Base-by-base conservation (phyloP, 345 rosid species). In the Linum lewisii region DNA sequence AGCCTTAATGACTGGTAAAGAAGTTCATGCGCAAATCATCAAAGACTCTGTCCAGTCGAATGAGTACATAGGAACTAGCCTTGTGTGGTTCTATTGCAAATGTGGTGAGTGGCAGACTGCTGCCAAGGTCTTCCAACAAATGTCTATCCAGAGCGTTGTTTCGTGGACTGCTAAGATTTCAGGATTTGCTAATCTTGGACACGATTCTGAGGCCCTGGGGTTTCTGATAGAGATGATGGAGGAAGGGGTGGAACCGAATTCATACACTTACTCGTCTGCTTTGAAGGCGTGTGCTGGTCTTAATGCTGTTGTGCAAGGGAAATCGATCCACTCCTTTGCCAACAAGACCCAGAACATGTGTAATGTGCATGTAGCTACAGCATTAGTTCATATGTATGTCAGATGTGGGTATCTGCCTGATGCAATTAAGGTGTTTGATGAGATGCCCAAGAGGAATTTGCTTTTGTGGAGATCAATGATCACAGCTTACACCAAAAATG, bases 91-190 rank as follows among this genome's bases (percentile, higher is more conserved):
- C 54, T 91, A 88, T 63, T 86, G 88, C 59, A 91, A 83, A 82
- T 82, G 86, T 47, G 81, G 90, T 66, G 79, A 79, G 66, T 84
- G 82, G 64, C 61, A 66, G 7, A 61, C 57, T 29, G 93, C 95
- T 52, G 84, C 69, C 57, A 80, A 70, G 59, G 88, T 92, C 64
- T 80, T 88, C 24, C 86, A 76, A 49, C 87, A 83, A 53, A 77
- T 88, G 78, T 87, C 91, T 4, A 74, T 75, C 52, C 76, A 83
- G 75, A 89, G 86, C 67, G 96, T 82, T 61, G 88, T 88, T 62
- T 88, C 96, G 6, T 91, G 96, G 98, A 88, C 96, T 3, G 88
- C 98, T 34, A 82, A 88, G 74, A 91, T 91, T 61, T 91, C 95
- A 47, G 90, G 98, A 51, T 81, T 79, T 68, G 78, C 90, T 7